Evolutionary conservation across 108 stramenopile species (phyloP).

Genomic region (Licmophora abbreviata): DNA sequence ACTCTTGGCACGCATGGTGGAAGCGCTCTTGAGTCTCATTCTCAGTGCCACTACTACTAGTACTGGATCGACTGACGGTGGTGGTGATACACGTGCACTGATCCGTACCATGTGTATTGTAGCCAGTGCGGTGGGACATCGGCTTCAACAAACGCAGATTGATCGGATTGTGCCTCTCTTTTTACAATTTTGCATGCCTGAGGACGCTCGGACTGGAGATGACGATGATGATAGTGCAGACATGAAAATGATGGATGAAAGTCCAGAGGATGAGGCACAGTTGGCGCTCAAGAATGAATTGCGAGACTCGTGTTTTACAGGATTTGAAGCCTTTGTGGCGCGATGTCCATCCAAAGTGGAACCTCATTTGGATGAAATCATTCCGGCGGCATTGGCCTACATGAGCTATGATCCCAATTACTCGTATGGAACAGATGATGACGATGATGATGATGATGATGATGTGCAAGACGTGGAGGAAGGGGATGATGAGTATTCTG

Average conservation of each 20-base stretch:
- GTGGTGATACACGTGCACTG: constrained; percentile 57
- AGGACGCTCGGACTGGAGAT: constrained; percentile 70
- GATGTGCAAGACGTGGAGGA: constrained; percentile 36
- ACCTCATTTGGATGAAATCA: constrained; percentile 73
- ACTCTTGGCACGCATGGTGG: constrained; percentile 70
- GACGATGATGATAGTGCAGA: constrained; percentile 58
- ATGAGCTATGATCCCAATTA: constrained; percentile 98
- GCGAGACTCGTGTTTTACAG: constrained; percentile 93
- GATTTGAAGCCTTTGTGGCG: constrained; percentile 90
- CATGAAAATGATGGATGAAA: constrained; percentile 30
- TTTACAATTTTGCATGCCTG: constrained; percentile 80
- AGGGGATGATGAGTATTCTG: constrained; percentile 58
- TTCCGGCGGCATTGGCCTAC: constrained; percentile 74
- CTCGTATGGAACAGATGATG: constrained; percentile 85
- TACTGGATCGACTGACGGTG: constrained; percentile 11
- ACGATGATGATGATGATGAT: constrained; percentile 42
- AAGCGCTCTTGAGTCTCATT: constrained; percentile 70
- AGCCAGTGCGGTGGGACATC: constrained; percentile 69
- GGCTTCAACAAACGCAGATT: constrained; percentile 81
- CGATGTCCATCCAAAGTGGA: constrained; percentile 92
- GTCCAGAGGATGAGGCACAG: constrained; percentile 36
- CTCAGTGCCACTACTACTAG: constrained; percentile 19
- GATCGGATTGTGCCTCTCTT: constrained; percentile 93
- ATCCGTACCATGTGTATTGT: constrained; percentile 92
- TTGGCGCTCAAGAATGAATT: constrained; percentile 79